These are phyloP conservation scores for Mycena crocata DNA, from an alignment of 768 basidiomycete genomes.

Conservation along the genomic window DNA sequence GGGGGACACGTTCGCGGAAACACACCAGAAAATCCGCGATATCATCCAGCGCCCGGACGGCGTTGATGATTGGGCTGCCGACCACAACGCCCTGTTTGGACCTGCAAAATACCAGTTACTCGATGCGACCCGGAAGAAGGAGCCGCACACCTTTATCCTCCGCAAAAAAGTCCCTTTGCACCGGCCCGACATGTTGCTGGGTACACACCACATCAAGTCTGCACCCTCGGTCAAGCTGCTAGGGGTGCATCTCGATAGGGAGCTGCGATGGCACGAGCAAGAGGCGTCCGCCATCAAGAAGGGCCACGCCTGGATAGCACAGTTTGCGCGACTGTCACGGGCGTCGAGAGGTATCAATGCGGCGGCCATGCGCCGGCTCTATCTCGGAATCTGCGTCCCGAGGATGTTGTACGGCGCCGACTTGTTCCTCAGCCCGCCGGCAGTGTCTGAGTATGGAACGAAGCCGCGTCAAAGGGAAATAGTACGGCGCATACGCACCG, in stretches of 20 bases:
- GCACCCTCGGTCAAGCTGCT: slow-evolving; percentile 39
- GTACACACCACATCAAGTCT: slow-evolving; percentile 30
- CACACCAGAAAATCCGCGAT: slow-evolving; percentile 23
- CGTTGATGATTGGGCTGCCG: slow-evolving; percentile 39
- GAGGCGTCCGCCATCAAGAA: slow-evolving; percentile 28
- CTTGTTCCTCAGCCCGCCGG: slow-evolving; percentile 25
- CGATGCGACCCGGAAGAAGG: slow-evolving; percentile 4
- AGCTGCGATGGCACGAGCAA: slow-evolving; percentile 42
- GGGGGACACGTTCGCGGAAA: slow-evolving; percentile 24
- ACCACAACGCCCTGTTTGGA: slow-evolving; percentile 41
- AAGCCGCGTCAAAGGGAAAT: background rate
- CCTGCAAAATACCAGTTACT: slow-evolving; percentile 36
- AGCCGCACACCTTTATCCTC: background rate
- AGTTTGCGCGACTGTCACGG: slow-evolving; percentile 23
- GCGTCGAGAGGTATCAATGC: slow-evolving; percentile 19
- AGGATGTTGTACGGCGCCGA: slow-evolving; percentile 38
- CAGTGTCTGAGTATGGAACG: background rate
- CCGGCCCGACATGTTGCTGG: background rate
- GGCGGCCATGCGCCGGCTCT: slow-evolving; percentile 20
- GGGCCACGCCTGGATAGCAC: slow-evolving; percentile 33
- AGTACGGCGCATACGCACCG: background rate
- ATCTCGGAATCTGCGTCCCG: slow-evolving; percentile 33
- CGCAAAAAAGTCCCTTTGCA: background rate
- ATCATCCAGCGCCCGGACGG: slow-evolving; percentile 36
- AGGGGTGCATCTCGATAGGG: slow-evolving; percentile 46